Conservation (phyloP, 2,329 filamentous ascomycete genomes). For the Fusarium foetens region DNA sequence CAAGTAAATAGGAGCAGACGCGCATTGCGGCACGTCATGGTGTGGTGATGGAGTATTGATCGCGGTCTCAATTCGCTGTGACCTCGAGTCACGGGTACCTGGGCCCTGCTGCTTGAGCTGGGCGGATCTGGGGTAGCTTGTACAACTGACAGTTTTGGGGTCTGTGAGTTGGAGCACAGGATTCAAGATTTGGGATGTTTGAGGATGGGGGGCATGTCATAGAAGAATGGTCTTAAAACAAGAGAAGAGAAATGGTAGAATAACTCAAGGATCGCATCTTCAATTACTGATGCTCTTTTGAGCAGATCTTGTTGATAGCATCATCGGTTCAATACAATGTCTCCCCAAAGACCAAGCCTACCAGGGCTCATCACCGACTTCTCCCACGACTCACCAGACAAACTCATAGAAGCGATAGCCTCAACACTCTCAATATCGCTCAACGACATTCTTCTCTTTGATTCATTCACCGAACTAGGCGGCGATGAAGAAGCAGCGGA, state of each 20-base stretch:
- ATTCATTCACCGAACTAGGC: constrained; percentile 58
- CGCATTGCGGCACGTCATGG: constrained; percentile 19
- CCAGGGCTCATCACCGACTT: constrained; percentile 41
- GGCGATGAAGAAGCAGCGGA: constrained; percentile 52
- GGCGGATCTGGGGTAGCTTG: constrained; percentile 2
- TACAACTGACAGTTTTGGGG: background rate
- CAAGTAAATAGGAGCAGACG: background rate
- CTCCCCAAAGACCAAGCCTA: constrained; percentile 22
- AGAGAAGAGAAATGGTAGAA: background rate
- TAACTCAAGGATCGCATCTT: background rate
- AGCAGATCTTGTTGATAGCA: background rate
- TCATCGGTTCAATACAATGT: constrained; percentile 4
- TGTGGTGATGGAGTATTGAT: background rate
- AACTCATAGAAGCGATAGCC: constrained; percentile 49
- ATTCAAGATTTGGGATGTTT: constrained; percentile 5
- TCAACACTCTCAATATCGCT: constrained; percentile 50
- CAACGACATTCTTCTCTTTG: constrained; percentile 49
- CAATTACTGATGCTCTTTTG: background rate
- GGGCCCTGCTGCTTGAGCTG: accelerated
- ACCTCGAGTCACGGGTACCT: background rate
- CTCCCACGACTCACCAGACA: constrained; percentile 40
- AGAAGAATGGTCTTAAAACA: background rate
- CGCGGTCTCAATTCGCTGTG: constrained; percentile 4
- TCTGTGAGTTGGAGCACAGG: constrained; percentile 10
- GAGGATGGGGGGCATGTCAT: constrained; percentile 11